Conservation (phyloP, 2,329 filamentous ascomycete species). For the Hirsutella thompsonii region DNA sequence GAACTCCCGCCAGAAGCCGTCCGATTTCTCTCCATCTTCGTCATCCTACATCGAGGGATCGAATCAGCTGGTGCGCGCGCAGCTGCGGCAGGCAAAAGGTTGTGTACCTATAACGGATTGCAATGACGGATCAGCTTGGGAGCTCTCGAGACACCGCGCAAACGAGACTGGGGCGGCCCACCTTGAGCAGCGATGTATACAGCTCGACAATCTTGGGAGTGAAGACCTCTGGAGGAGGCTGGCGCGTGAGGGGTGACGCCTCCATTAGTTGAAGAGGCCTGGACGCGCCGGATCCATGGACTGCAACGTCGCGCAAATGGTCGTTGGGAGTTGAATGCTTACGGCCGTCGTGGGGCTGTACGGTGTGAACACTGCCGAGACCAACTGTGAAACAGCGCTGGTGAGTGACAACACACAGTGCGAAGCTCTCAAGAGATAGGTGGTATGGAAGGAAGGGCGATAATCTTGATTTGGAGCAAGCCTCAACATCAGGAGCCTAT, state of each 20-base stretch:
- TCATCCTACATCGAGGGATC: slow-evolving; percentile 35
- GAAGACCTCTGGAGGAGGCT: slow-evolving; percentile 79
- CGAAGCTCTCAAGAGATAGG: too few relatives aligned
- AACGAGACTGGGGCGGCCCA: slow-evolving; percentile 20
- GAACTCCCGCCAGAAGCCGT: slow-evolving; percentile 94
- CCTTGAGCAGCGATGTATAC: slow-evolving; percentile 75
- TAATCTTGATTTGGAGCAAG: too few relatives aligned
- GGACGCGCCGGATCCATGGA: background rate
- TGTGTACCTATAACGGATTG: slow-evolving; percentile 12
- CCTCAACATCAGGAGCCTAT: too few relatives aligned
- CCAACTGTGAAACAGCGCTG: too few relatives aligned
- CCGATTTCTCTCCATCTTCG: slow-evolving; percentile 56
- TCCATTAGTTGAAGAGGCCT: slow-evolving; percentile 45
- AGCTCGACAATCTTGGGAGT: slow-evolving; percentile 88
- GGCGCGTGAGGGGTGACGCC: slow-evolving; percentile 84
- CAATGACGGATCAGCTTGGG: slow-evolving; percentile 4
- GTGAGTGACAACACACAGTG: too few relatives aligned
- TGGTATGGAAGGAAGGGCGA: too few relatives aligned
- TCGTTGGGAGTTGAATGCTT: too few relatives aligned
- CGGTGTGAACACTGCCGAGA: background rate
- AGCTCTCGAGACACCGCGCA: slow-evolving; percentile 1
- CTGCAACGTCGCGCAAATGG: background rate
- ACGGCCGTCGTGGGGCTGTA: background rate
- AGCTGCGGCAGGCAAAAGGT: slow-evolving; percentile 6
- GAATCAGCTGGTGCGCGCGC: slow-evolving; percentile 15